phyloP scores from a whole-genome alignment of 2,329 filamentous ascomycete genomes.

The Karstenula rhodostoma region DNA sequence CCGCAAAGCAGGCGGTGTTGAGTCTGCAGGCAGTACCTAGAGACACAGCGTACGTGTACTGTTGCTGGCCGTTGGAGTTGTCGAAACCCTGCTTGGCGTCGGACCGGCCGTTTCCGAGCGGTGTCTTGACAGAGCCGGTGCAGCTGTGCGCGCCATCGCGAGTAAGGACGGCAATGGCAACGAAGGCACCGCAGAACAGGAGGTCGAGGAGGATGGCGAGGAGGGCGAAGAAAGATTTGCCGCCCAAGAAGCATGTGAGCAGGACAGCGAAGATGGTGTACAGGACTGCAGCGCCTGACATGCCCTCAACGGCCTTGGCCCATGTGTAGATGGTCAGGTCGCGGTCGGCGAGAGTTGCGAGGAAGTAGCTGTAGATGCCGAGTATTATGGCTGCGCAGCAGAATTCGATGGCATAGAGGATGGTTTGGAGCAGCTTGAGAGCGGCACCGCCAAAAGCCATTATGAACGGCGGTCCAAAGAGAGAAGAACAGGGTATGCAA shows the following conservation, averaged over 20 bases:
- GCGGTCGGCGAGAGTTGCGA: slow-evolving; percentile 74
- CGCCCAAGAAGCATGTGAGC: slow-evolving; percentile 81
- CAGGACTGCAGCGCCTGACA: slow-evolving; percentile 76
- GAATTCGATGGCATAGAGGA: slow-evolving; percentile 78
- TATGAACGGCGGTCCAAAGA: slow-evolving; percentile 13
- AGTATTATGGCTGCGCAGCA: slow-evolving; percentile 76
- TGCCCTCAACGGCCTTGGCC: slow-evolving; percentile 73
- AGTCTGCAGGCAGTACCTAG: slow-evolving; percentile 74
- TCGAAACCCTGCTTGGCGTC: slow-evolving; percentile 59
- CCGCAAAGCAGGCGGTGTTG: slow-evolving; percentile 78
- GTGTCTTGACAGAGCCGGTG: slow-evolving; percentile 66
- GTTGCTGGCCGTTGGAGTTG: slow-evolving; percentile 50
- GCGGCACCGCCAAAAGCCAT: slow-evolving; percentile 69
- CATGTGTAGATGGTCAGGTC: slow-evolving; percentile 68
- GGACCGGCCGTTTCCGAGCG: slow-evolving; percentile 73
- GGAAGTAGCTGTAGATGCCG: slow-evolving; percentile 81
- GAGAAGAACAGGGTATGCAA: slow-evolving; percentile 9
- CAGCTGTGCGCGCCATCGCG: slow-evolving; percentile 74
- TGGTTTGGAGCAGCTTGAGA: slow-evolving; percentile 74
- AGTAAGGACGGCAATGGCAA: slow-evolving; percentile 82
- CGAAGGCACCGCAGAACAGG: slow-evolving; percentile 77
- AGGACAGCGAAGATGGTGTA: slow-evolving; percentile 78
- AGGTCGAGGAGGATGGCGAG: slow-evolving; percentile 79
- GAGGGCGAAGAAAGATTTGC: slow-evolving; percentile 74
- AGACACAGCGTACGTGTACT: slow-evolving; percentile 55